Percentiles rank a stretch among this genome's conserved stretches.
Evolutionary conservation across 1,284 basidiomycete genomes (phyloP).

Genomic region (Ustilago nuda): DNA sequence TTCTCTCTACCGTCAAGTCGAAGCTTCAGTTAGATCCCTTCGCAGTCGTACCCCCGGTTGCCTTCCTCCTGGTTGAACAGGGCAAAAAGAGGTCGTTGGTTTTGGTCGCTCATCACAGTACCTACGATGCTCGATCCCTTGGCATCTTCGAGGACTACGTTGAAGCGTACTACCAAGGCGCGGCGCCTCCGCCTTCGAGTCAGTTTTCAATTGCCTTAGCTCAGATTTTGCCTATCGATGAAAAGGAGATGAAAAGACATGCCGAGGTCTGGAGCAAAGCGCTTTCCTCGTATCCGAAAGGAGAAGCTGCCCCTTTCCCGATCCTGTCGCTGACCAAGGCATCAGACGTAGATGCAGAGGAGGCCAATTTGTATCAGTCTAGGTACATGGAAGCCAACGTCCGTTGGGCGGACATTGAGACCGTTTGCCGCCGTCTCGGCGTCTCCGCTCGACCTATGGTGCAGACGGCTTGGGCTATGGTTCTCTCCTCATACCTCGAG

Average conservation of each 20-base stretch:
- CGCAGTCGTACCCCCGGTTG: slow-evolving; percentile 26
- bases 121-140: slow-evolving; percentile 61
- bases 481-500: slow-evolving; percentile 63
- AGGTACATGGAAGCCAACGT: slow-evolving; percentile 24
- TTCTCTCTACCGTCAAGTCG: slow-evolving; percentile 13
- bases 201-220: slow-evolving; percentile 50
- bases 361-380: slow-evolving; percentile 32
- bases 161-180: slow-evolving; percentile 33
- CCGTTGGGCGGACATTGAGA: slow-evolving; percentile 47
- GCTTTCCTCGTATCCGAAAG: slow-evolving; percentile 35
- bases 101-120: slow-evolving; percentile 57
- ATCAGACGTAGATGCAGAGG: slow-evolving; percentile 5
- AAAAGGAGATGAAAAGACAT: slow-evolving; percentile 25
- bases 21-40: slow-evolving; percentile 31
- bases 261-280: slow-evolving; percentile 37
- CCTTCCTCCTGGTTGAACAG: slow-evolving; percentile 39
- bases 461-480: slow-evolving; percentile 67
- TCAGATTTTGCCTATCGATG: slow-evolving; percentile 49
- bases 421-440: slow-evolving; percentile 45
- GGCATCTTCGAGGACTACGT: slow-evolving; percentile 50
- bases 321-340: slow-evolving; percentile 18
- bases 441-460: slow-evolving; percentile 67
- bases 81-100: slow-evolving; percentile 27
- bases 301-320: slow-evolving; percentile 39
- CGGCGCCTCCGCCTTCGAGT: slow-evolving; percentile 14